Evolutionary conservation across 2,329 filamentous ascomycete species (phyloP).

Genomic region (Orbilia javanica): DNA sequence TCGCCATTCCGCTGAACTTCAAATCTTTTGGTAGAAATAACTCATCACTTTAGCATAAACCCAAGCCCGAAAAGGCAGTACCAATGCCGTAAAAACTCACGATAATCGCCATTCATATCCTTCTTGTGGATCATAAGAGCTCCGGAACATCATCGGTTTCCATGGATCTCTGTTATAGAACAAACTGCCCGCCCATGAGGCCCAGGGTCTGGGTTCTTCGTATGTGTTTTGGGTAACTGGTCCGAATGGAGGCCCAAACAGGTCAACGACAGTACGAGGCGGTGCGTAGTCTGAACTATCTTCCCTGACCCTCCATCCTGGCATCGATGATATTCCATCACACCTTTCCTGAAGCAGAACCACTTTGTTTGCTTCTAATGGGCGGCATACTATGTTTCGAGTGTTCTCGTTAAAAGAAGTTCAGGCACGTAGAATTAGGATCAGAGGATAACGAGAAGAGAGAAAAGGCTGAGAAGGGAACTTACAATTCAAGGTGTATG

Average conservation of each 20-base stretch:
- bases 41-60: not conserved
- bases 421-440: not conserved
- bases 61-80: not conserved
- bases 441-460: not conserved
- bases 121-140: not conserved
- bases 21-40: slow-evolving; percentile 11
- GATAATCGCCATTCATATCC: slow-evolving; percentile 31
- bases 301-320: slow-evolving; percentile 29
- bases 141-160: slow-evolving; percentile 50
- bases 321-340: slow-evolving; percentile 30
- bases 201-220: slow-evolving; percentile 40
- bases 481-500: slow-evolving; percentile 26
- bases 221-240: not conserved
- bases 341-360: slow-evolving; percentile 34
- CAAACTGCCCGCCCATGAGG: slow-evolving; percentile 24
- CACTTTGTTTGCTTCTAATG: slow-evolving; percentile 24
- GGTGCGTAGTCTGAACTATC: not conserved
- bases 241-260: slow-evolving; percentile 44
- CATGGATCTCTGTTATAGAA: slow-evolving; percentile 35
- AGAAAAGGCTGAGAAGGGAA: not conserved
- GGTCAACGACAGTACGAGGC: not conserved
- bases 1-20: slow-evolving; percentile 11
- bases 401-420: not conserved
- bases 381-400: slow-evolving; percentile 43
- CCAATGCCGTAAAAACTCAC: not conserved